Conservation (phyloP, 805 yeast species). For the Cyberlindnera xylosilytica region DNA sequence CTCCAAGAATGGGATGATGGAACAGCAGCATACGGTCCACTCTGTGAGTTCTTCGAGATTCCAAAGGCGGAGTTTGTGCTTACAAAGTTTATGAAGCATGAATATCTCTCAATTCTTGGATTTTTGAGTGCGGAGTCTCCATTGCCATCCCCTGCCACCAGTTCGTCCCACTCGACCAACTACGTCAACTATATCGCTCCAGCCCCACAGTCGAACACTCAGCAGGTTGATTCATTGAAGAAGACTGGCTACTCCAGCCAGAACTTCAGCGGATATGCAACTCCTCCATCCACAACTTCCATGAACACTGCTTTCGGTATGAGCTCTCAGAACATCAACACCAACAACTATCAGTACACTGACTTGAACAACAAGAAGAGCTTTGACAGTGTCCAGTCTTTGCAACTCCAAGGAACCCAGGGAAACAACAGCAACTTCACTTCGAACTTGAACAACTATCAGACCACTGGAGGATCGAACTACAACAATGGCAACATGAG, state of each 20-base stretch:
- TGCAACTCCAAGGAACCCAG: neutral
- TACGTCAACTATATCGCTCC: constrained; percentile 1
- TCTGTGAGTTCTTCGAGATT: constrained; percentile 8
- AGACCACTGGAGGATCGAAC: too few species aligned
- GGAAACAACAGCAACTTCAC: too few species aligned
- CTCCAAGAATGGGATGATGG: constrained; percentile 36
- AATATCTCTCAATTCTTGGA: constrained; percentile 2
- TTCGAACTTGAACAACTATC: too few species aligned
- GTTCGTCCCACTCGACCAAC: neutral
- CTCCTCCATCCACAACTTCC: neutral
- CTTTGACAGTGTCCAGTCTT: neutral
- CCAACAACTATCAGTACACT: too few species aligned
- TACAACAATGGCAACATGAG: too few species aligned
- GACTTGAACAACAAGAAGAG: neutral
- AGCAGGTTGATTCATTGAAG: too few species aligned
- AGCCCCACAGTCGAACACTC: too few species aligned
- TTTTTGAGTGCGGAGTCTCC: neutral
- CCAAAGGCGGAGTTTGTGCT: neutral
- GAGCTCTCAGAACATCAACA: too few species aligned
- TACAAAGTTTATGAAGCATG: constrained; percentile 1
- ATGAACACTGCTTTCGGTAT: too few species aligned
- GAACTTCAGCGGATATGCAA: neutral
- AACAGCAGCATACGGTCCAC: constrained; percentile 18
- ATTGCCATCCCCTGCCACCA: neutral
- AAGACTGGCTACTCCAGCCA: too few species aligned